Base-by-base conservation (phyloP, 108 stramenopile genomes). In the Stephanodiscus minutulus region DNA sequence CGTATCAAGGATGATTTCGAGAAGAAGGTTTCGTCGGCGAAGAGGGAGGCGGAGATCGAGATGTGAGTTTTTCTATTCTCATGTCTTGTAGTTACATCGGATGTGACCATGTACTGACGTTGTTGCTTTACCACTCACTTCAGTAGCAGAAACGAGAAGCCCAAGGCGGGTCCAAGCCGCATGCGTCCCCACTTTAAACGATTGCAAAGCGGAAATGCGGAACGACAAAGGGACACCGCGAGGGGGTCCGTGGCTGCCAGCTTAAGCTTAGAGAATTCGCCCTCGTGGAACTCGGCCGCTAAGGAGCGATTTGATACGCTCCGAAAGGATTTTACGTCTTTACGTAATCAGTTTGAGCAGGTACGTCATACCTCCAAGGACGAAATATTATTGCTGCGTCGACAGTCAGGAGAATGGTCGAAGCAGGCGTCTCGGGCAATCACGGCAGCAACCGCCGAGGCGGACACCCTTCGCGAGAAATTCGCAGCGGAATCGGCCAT, bases 401-500 rank as follows among this genome's bases (percentile, higher is more conserved):
- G 59, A 24, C 66, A 55, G 20, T 67, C 85, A 15, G 43, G 64
- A 48, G 74, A 82, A 64, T 86, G 83, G 85, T 71, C 80, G 0
- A 47, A 41, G 9, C 79, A 82, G 56, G 82, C 82, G 3, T 49
- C 61, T 53, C 48, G 44, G 57, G 83, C 85, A 7, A 60, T 88
- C 13, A 60, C 66, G 25, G 68, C 76, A 43, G 69, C 81, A 9
- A 66, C 80, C 20, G 56, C 74, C 3, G 91, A 91, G 77, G 52
- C 88, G 7, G 76, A 72, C 22, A 71, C 73, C 3, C 74, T 94
- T 55, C 83, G 82, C 17, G 72, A 88, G 31, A 87, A 88, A 33
- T 79, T 94, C 20, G 91, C 93, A 21, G 66, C 84, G 21, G 93
- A 94, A 70, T 84, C 80, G 27, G 76, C 89, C 15, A 82, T 82